Evolutionary conservation across 164 flowering plant genomes (phyloP).

Genomic region (Liquidambar formosana): DNA sequence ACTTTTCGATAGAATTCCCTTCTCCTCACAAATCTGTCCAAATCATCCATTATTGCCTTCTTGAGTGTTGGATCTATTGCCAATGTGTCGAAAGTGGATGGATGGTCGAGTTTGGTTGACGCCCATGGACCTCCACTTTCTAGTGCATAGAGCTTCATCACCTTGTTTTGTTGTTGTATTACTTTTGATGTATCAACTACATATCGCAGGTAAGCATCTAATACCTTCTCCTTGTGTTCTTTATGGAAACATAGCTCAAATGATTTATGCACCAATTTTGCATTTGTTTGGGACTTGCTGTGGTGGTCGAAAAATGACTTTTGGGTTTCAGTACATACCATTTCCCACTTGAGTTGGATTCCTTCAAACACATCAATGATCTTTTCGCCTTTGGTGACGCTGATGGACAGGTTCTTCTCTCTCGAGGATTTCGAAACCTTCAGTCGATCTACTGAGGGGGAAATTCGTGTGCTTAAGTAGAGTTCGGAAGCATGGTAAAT

Average conservation of each 20-base stretch:
- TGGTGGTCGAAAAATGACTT: background rate
- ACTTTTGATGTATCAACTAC: constrained; percentile 22
- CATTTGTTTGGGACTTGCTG: background rate
- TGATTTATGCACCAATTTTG: background rate
- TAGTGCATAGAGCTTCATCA: constrained; percentile 25
- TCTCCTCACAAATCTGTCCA: constrained; percentile 37
- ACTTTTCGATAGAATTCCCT: constrained; percentile 20
- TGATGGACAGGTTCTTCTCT: constrained; percentile 13
- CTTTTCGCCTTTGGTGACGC: constrained; percentile 26
- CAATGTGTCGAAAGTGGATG: constrained; percentile 34
- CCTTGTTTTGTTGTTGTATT: constrained; percentile 23
- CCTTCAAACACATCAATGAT: constrained; percentile 26
- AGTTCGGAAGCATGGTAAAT: constrained; percentile 20
- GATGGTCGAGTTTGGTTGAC: constrained; percentile 27
- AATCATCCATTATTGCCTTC: constrained; percentile 28
- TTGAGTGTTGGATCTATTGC: constrained; percentile 36
- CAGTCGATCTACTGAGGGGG: constrained; percentile 4
- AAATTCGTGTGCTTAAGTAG: constrained; percentile 13
- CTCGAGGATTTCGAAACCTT: constrained; percentile 14
- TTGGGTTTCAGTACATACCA: constrained; percentile 9
- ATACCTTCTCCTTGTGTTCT: constrained; percentile 25
- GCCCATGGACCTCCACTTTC: background rate
- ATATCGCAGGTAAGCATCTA: constrained; percentile 26
- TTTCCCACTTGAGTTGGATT: constrained; percentile 23
- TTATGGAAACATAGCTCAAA: constrained; percentile 21